Conservation (phyloP, 164 flowering plant genomes). For the Liquidambar formosana region DNA sequence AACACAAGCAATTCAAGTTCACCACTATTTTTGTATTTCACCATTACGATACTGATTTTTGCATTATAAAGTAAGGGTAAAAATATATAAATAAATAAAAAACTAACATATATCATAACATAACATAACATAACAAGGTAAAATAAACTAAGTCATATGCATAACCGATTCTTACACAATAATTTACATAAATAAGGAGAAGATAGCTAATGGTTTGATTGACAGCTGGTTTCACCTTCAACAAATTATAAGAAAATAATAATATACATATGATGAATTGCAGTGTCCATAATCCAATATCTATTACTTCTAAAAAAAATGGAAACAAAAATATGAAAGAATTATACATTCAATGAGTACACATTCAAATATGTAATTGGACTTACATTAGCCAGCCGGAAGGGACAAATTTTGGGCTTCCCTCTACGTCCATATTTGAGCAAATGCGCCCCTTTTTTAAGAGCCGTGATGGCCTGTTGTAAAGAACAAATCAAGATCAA, state of each 20-base stretch:
- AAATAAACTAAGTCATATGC: too few relatives aligned
- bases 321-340: not conserved
- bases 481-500: conserved; percentile 16
- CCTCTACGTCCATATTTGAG: conserved; percentile 88
- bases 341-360: not conserved
- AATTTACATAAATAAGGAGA: not conserved
- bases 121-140: too few relatives aligned
- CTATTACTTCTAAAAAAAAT: too few relatives aligned
- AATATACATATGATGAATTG: not conserved
- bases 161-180: too few relatives aligned
- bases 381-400: conserved; percentile 78
- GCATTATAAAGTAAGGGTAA: too few relatives aligned
- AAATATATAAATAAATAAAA: too few relatives aligned
- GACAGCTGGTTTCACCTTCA: conserved; percentile 1
- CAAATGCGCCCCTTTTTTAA: conserved; percentile 77
- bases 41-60: too few relatives aligned
- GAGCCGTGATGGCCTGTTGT: conserved; percentile 77
- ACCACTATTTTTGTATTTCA: too few relatives aligned
- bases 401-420: conserved; percentile 85
- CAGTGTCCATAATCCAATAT: not conserved
- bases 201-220: not conserved
- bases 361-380: not conserved
- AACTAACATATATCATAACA: too few relatives aligned
- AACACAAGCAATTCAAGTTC: too few relatives aligned
- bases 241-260: not conserved